Conservation (phyloP, 2,329 filamentous ascomycete species). For the Fusarium nygamai region DNA sequence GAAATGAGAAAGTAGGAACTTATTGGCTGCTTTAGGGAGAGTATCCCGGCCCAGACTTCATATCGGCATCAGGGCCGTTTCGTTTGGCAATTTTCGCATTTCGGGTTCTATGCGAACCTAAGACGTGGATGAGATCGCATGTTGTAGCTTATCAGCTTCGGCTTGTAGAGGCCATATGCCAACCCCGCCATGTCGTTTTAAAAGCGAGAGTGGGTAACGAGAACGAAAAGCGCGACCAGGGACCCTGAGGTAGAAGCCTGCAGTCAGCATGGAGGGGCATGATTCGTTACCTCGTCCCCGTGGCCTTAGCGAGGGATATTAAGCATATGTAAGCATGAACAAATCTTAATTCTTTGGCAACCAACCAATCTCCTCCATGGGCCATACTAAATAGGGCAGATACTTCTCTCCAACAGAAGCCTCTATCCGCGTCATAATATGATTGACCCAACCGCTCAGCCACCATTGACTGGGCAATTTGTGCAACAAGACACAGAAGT, state of each 20-base stretch:
- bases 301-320: background rate
- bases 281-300: background rate
- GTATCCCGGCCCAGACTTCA: background rate
- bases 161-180: background rate
- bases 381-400: background rate
- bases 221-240: background rate
- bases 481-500: background rate
- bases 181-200: background rate
- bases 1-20: background rate
- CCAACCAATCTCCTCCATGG: background rate
- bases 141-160: background rate
- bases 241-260: background rate
- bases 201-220: background rate
- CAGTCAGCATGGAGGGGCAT: background rate
- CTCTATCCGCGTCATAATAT: background rate
- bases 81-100: background rate
- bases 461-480: background rate
- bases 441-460: background rate
- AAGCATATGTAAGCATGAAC: background rate
- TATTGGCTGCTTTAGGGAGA: background rate
- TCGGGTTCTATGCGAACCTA: background rate
- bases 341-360: background rate
- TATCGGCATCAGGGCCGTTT: background rate
- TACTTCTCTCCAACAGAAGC: background rate
- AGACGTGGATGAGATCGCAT: accelerated